Percentiles rank a stretch among this genome's conserved stretches.
Conservation (phyloP, 179 eudicot species). For the Corrigiola litoralis region DNA sequence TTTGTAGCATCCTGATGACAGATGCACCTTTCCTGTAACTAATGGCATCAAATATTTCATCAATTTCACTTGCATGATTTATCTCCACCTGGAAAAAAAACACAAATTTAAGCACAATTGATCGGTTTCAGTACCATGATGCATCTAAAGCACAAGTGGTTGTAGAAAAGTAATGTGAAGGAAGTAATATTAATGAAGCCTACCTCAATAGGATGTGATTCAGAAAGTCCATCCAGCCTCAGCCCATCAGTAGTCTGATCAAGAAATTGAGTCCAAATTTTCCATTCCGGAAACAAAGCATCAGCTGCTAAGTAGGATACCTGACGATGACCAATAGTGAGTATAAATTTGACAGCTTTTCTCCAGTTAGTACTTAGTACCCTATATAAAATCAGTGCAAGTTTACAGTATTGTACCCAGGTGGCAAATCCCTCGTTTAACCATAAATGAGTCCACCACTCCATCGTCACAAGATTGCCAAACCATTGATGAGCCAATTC, state of each 20-base stretch:
- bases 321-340: conserved; percentile 30
- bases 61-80: conserved; percentile 90
- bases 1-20: conserved; percentile 92
- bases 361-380: no score
- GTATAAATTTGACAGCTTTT: not conserved
- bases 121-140: not conserved
- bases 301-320: conserved; percentile 90
- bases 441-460: conserved; percentile 99
- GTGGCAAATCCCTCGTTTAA: conserved; percentile 98
- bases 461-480: conserved; percentile 99
- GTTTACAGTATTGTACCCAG: conserved; percentile 65
- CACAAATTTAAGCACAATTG: not conserved
- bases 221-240: conserved; percentile 90
- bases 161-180: not conserved
- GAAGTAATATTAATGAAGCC: not conserved
- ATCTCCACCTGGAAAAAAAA: conserved; percentile 69
- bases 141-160: not conserved
- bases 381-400: no score
- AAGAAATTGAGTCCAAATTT: conserved; percentile 98
- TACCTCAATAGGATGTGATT: conserved; percentile 99
- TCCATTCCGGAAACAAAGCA: conserved; percentile 93
- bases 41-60: conserved; percentile 97
- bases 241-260: conserved; percentile 88
- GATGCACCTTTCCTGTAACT: conserved; percentile 98
- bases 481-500: conserved; percentile 99